These are phyloP conservation scores for Delonix regia DNA, from an alignment of 306 rosid species.

Conservation along the genomic window DNA sequence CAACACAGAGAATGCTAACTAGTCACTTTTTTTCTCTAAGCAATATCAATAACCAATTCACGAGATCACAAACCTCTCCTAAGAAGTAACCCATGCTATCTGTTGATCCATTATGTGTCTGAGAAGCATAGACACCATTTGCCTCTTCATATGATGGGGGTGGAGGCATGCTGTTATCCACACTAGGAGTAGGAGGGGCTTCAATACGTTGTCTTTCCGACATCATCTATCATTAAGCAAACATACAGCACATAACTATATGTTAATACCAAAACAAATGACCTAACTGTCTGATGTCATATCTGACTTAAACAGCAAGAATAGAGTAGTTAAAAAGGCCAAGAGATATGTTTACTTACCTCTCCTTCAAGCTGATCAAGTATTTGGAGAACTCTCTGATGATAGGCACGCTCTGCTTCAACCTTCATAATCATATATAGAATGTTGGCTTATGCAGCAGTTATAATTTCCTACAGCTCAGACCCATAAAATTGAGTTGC, in stretches of 20 bases:
- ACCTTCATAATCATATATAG: constrained; percentile 58
- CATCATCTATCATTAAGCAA: constrained; percentile 65
- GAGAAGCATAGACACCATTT: constrained; percentile 81
- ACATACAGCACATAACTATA: constrained; percentile 32
- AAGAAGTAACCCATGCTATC: constrained; percentile 82
- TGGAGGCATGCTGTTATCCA: constrained; percentile 75
- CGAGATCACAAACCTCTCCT: constrained; percentile 77
- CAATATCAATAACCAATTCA: constrained; percentile 2
- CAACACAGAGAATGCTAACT: constrained; percentile 23
- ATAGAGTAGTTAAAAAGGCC: constrained; percentile 17
- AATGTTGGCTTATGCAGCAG: constrained; percentile 5
- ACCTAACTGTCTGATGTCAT: constrained; percentile 18
- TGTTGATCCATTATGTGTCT: constrained; percentile 65
- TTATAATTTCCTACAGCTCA: constrained; percentile 24
- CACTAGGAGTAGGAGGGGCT: constrained; percentile 77
- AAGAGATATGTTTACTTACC: constrained; percentile 46
- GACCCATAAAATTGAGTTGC: constrained; percentile 5
- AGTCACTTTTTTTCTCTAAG: constrained; percentile 15
- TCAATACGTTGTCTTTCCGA: constrained; percentile 89
- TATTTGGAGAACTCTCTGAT: constrained; percentile 82
- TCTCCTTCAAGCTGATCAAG: constrained; percentile 97
- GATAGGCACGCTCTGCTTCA: constrained; percentile 91
- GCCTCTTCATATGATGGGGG: constrained; percentile 92
- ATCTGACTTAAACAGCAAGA: constrained; percentile 6
- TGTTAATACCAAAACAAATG: constrained; percentile 31